Conservation (phyloP, 2,329 filamentous ascomycete genomes). For the Cladosporium velox region DNA sequence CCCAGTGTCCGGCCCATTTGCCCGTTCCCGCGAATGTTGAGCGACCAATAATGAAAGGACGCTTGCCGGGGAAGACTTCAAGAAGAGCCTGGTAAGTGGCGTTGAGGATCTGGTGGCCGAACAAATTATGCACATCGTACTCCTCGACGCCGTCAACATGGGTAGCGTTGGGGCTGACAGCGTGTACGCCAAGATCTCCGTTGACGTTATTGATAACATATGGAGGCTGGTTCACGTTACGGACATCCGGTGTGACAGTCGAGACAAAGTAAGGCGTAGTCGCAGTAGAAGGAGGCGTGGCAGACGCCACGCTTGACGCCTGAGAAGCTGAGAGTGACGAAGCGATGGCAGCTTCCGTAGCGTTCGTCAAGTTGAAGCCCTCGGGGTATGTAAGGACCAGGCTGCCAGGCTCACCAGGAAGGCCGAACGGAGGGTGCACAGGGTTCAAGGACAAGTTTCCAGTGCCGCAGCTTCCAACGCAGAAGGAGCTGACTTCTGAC, state of each 20-base stretch:
- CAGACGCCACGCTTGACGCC: constrained; percentile 43
- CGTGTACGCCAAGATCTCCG: constrained; percentile 71
- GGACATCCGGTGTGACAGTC: constrained; percentile 62
- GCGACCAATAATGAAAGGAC: constrained; percentile 82
- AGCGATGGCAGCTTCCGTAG: constrained; percentile 65
- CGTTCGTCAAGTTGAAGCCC: constrained; percentile 68
- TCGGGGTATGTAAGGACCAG: constrained; percentile 63
- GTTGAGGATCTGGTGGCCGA: constrained; percentile 72
- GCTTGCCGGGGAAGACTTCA: constrained; percentile 63
- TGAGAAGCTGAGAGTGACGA: constrained; percentile 58
- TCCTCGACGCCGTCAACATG: constrained; percentile 71
- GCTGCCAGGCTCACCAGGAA: constrained; percentile 66
- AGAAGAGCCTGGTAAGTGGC: constrained; percentile 74
- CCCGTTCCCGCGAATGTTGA: constrained; percentile 79
- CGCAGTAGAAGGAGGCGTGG: constrained; percentile 30
- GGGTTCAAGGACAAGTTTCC: constrained; percentile 67
- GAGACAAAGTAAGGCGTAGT: constrained; percentile 48
- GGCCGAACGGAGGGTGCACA: constrained; percentile 64
- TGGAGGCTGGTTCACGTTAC: constrained; percentile 72
- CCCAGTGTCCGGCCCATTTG: constrained; percentile 78
- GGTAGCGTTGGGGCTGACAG: constrained; percentile 74
- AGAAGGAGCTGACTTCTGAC: constrained; percentile 65
- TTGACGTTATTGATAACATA: constrained; percentile 75
- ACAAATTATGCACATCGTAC: constrained; percentile 84
- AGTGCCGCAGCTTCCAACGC: constrained; percentile 70